A percentile compares a stretch with the other conserved stretches of the same genome.
These are phyloP conservation scores for Debaryomyces nepalensis DNA, from an alignment of 1,139 yeast species.

Conservation along the genomic window DNA sequence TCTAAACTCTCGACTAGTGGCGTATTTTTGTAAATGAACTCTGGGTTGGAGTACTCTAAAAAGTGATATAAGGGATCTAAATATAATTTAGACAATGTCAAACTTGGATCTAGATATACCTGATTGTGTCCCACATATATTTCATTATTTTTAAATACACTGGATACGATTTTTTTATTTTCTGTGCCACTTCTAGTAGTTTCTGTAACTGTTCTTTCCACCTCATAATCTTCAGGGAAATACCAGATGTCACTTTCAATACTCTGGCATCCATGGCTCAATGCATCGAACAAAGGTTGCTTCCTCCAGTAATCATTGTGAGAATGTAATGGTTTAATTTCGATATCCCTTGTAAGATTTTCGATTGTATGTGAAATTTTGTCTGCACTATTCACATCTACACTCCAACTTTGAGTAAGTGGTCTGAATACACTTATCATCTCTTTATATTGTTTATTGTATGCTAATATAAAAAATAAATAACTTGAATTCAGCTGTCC, in stretches of 20 bases:
- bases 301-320: constrained; percentile 80
- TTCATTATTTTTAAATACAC: constrained; percentile 34
- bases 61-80: constrained; percentile 55
- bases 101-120: constrained; percentile 44
- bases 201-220: constrained; percentile 29
- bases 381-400: not conserved
- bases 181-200: constrained; percentile 20
- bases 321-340: constrained; percentile 61
- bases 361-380: constrained; percentile 27
- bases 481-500: not conserved
- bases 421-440: constrained; percentile 15
- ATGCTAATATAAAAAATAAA: not conserved
- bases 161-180: constrained; percentile 22
- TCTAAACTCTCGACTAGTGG: constrained; percentile 21
- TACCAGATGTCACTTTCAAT: constrained; percentile 78
- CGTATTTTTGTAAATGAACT: constrained; percentile 19
- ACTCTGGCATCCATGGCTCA: constrained; percentile 60
- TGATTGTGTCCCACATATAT: constrained; percentile 73
- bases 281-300: constrained; percentile 65
- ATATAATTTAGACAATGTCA: constrained; percentile 57
- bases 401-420: constrained; percentile 7
- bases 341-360: constrained; percentile 53
- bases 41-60: constrained; percentile 51
- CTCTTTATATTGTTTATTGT: not conserved
- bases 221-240: constrained; percentile 34